A percentile compares a stretch with the other conserved stretches of the same genome.
Conservation (phyloP, 2,329 filamentous ascomycete species). For the Westerdykella aurantiaca region DNA sequence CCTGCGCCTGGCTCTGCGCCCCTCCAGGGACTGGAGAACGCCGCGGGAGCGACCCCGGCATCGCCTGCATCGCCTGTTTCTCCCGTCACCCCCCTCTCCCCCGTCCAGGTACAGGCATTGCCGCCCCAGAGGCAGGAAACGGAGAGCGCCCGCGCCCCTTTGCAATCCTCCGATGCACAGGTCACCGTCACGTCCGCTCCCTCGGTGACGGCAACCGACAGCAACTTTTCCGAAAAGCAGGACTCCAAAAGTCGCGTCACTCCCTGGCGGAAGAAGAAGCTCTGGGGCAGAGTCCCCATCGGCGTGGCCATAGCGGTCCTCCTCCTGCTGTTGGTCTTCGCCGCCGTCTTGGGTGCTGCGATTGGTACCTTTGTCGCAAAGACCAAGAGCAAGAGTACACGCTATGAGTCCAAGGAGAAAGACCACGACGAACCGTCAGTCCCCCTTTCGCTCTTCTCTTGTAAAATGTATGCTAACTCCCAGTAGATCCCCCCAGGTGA, state of each 20-base stretch:
- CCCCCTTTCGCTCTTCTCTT: neutral
- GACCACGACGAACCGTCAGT: conserved; percentile 28
- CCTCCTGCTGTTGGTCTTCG: conserved; percentile 42
- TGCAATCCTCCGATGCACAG: neutral
- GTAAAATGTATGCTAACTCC: conserved; percentile 11
- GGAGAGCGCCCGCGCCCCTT: neutral
- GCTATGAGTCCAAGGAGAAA: conserved; percentile 10
- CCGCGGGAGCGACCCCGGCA: conserved; percentile 8
- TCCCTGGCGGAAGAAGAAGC: conserved; percentile 39
- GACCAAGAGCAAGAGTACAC: conserved; percentile 12
- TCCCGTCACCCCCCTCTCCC: conserved; percentile 15
- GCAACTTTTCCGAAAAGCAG: conserved; percentile 24
- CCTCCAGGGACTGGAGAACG: conserved; percentile 20
- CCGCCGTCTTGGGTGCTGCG: conserved; percentile 48
- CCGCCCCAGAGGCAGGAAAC: neutral
- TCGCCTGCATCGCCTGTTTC: conserved; percentile 16
- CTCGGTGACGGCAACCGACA: conserved; percentile 20
- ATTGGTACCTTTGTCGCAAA: conserved; percentile 51
- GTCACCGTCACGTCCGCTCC: conserved; percentile 18
- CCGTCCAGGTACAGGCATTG: conserved; percentile 1
- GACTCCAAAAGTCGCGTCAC: conserved; percentile 21
- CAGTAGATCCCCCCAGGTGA: conserved; percentile 40
- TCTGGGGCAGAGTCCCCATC: conserved; percentile 47
- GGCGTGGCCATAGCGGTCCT: conserved; percentile 46
- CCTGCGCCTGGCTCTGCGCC: conserved; percentile 10